phyloP scores from a whole-genome alignment of 148 eudicot species.

The Drosera capensis region DNA sequence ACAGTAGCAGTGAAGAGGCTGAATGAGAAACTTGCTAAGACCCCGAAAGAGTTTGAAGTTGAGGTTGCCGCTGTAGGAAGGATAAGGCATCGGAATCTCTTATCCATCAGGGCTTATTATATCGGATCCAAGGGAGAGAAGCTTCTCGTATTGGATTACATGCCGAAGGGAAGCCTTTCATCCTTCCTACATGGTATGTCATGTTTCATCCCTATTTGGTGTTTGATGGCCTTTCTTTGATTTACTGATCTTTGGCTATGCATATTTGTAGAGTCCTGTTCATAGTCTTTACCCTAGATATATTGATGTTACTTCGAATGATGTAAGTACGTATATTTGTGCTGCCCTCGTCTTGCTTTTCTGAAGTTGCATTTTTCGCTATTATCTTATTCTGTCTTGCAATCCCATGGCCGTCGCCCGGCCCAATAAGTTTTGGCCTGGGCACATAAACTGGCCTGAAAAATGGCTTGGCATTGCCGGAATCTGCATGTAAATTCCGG shows the following conservation, averaged over 20 bases:
- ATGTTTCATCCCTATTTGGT: background rate
- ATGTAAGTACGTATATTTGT: too few species aligned
- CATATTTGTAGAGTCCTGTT: background rate
- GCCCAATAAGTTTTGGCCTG: too few species aligned
- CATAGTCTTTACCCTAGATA: too few species aligned
- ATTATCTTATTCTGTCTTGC: too few species aligned
- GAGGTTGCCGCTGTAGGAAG: conserved; percentile 73
- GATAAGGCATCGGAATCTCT: conserved; percentile 66
- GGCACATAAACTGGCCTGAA: too few species aligned
- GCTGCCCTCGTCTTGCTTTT: too few species aligned
- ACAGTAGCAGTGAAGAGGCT: conserved; percentile 86
- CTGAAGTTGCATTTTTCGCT: too few species aligned
- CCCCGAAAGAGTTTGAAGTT: conserved; percentile 71
- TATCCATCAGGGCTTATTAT: conserved; percentile 87
- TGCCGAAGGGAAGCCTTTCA: conserved; percentile 66
- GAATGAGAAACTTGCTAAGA: conserved; percentile 73
- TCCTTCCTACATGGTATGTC: conserved; percentile 60
- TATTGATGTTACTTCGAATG: too few species aligned
- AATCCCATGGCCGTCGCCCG: too few species aligned
- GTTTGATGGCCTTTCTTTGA: background rate
- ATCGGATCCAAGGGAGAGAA: conserved; percentile 89
- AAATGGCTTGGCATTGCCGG: too few species aligned
- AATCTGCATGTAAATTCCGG: too few species aligned
- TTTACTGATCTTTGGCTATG: background rate
- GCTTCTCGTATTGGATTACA: conserved; percentile 89